Percentiles rank a stretch among this genome's conserved stretches.
phyloP scores from a whole-genome alignment of 176 grass and related monocot species.

The Otatea glauca region DNA sequence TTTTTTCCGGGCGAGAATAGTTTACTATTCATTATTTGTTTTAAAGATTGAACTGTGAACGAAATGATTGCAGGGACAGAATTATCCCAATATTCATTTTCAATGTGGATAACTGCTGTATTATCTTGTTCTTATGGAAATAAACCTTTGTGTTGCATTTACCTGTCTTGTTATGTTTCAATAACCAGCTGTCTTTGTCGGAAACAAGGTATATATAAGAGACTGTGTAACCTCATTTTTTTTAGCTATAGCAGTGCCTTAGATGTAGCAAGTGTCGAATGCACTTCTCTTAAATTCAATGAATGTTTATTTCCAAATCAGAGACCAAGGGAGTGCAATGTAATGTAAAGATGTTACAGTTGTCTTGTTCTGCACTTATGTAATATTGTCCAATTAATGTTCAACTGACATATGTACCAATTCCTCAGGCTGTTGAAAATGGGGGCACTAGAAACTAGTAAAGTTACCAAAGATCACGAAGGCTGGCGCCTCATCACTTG shows the following conservation, averaged over 20 bases:
- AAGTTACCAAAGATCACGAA: conserved; percentile 72
- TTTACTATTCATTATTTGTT: too few relatives aligned
- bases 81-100: conserved; percentile 7
- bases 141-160: background rate
- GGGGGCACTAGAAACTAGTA: conserved; percentile 74
- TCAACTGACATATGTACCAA: conserved; percentile 35
- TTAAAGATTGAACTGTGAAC: background rate
- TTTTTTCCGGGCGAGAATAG: background rate
- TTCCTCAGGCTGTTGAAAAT: conserved; percentile 76
- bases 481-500: conserved; percentile 86
- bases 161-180: background rate
- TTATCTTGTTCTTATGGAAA: background rate
- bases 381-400: background rate
- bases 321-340: background rate
- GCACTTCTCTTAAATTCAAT: background rate
- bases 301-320: background rate
- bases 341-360: conserved; percentile 10
- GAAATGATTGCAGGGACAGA: background rate
- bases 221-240: background rate
- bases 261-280: background rate
- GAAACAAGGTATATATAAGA: background rate
- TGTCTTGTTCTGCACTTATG: background rate
- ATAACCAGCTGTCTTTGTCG: background rate
- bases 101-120: background rate
- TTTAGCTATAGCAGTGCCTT: background rate